These are phyloP conservation scores for Annona cherimola DNA, from an alignment of 164 flowering plant species.

Conservation along the genomic window DNA sequence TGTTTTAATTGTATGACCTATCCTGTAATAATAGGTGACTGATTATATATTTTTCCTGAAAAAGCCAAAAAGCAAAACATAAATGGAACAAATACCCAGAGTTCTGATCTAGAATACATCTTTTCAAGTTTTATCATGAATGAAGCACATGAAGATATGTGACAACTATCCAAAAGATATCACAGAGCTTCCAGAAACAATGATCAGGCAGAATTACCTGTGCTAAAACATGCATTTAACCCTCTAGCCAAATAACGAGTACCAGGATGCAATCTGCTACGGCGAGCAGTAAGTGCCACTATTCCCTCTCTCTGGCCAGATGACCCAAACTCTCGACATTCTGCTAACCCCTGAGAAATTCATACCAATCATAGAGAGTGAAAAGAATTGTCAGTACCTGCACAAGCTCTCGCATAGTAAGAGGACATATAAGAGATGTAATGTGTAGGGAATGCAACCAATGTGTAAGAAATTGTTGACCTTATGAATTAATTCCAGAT, in stretches of 20 bases:
- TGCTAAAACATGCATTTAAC: conserved; percentile 84
- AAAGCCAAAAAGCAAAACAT: background rate
- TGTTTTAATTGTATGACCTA: background rate
- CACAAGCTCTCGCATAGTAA: background rate
- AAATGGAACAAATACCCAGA: background rate
- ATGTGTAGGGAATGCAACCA: background rate
- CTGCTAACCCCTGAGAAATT: conserved; percentile 82
- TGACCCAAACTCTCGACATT: conserved; percentile 82
- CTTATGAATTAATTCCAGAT: background rate
- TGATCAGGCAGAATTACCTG: conserved; percentile 44
- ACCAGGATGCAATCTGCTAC: conserved; percentile 98
- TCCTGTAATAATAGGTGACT: background rate
- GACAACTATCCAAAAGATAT: background rate
- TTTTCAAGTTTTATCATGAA: background rate
- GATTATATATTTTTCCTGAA: background rate
- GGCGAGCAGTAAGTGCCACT: conserved; percentile 94
- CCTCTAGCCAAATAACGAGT: conserved; percentile 98
- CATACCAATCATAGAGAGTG: conserved; percentile 5
- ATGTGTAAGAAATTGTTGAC: background rate
- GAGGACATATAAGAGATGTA: background rate
- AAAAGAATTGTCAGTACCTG: background rate
- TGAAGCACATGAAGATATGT: background rate
- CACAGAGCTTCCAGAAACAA: background rate
- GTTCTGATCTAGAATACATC: background rate
- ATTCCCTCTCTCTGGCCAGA: conserved; percentile 82